phyloP scores from a whole-genome alignment of 495 filamentous ascomycete genomes.

The Penicillium pancosmium region DNA sequence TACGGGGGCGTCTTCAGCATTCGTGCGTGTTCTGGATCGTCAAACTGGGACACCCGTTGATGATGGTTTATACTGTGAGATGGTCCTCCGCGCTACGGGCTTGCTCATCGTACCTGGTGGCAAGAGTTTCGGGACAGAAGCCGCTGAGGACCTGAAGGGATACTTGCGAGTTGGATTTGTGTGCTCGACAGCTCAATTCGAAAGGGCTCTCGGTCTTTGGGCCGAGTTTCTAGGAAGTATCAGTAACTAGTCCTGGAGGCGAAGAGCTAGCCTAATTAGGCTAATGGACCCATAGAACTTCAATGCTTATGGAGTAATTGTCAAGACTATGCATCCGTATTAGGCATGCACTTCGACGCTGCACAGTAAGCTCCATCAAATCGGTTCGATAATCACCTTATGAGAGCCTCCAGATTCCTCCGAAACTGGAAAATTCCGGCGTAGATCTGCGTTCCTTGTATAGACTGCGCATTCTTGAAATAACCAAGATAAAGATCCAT shows the following conservation, averaged over 20 bases:
- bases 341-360: no score
- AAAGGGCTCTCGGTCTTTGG: constrained; percentile 32
- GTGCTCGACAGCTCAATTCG: constrained; percentile 52
- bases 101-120: constrained; percentile 73
- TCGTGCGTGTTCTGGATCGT: constrained; percentile 60
- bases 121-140: constrained; percentile 62
- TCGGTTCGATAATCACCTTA: no score
- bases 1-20: constrained; percentile 73
- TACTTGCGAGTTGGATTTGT: constrained; percentile 76
- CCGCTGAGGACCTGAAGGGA: constrained; percentile 64
- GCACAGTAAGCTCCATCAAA: no score
- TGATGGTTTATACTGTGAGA: constrained; percentile 65
- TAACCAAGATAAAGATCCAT: no score
- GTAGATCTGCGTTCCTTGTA: no score
- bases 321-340: no score
- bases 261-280: no score
- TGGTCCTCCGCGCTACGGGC: constrained; percentile 62
- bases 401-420: no score
- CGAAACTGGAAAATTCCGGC: no score
- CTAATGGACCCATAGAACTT: no score
- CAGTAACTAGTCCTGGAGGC: neutral
- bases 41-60: constrained; percentile 61
- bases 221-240: neutral
- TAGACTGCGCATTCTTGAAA: no score
- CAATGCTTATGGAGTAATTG: no score